Evolutionary conservation across 2,329 filamentous ascomycete genomes (phyloP).

Genomic region (Ascochyta fabae): DNA sequence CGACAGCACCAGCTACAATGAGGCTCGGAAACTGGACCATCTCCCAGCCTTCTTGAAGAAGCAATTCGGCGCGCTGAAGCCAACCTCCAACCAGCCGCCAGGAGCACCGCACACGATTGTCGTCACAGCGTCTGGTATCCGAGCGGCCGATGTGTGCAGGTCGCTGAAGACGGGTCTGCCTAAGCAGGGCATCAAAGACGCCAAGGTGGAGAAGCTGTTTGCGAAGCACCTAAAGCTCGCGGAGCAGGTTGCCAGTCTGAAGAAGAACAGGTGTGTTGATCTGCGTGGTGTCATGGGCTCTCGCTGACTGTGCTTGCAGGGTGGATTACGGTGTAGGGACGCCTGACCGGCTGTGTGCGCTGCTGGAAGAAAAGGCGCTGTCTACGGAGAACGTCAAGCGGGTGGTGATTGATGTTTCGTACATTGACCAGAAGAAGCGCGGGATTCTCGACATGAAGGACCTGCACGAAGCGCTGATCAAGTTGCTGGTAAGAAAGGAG

Average conservation of each 20-base stretch:
- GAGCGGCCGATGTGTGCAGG: conserved; percentile 84
- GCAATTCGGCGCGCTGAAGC: conserved; percentile 66
- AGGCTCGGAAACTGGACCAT: conserved; percentile 71
- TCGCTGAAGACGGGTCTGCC: conserved; percentile 69
- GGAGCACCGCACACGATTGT: conserved; percentile 78
- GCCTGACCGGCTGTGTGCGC: conserved; percentile 78
- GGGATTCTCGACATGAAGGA: conserved; percentile 96
- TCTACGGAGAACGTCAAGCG: conserved; percentile 74
- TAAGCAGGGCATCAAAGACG: conserved; percentile 63
- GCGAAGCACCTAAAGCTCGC: conserved; percentile 97
- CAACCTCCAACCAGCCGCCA: conserved; percentile 68
- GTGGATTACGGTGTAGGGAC: conserved; percentile 92
- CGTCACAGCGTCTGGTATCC: conserved; percentile 81
- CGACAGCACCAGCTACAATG: conserved; percentile 78
- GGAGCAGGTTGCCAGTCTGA: conserved; percentile 80
- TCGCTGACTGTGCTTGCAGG: conserved; percentile 52
- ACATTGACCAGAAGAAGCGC: conserved; percentile 93
- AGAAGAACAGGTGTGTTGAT: conserved; percentile 59
- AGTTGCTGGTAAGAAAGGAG: conserved; percentile 73
- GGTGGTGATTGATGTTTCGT: conserved; percentile 87
- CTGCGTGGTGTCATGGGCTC: too few relatives aligned
- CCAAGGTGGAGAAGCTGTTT: conserved; percentile 86
- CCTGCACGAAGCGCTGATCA: conserved; percentile 79
- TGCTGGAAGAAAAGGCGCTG: conserved; percentile 81
- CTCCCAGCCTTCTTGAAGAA: conserved; percentile 79